Percentiles rank a stretch among this genome's conserved stretches.
Conservation (phyloP, 768 basidiomycete species). For the Phanerochaete sordida region DNA sequence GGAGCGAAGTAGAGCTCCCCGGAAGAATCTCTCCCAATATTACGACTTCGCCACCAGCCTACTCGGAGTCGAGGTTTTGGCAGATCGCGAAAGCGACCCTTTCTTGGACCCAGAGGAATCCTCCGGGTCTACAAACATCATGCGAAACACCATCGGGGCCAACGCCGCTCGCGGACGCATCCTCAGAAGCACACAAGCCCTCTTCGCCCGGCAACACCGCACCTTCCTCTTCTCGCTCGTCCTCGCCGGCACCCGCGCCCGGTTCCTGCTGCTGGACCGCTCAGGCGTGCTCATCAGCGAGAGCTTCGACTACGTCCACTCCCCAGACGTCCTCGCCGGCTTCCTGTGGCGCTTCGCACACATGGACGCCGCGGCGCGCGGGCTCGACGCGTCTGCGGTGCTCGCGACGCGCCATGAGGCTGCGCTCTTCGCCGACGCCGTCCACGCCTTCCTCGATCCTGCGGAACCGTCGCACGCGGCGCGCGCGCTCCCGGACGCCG, state of each 20-base stretch:
- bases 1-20: too few species aligned
- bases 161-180: too few species aligned
- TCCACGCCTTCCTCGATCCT: background rate
- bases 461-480: background rate
- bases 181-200: background rate
- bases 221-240: background rate
- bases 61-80: too few species aligned
- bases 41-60: too few species aligned
- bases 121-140: too few species aligned
- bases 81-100: too few species aligned
- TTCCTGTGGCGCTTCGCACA: conserved; percentile 1
- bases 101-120: too few species aligned
- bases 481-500: background rate
- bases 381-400: background rate
- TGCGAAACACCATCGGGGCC: too few species aligned
- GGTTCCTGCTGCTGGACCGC: background rate
- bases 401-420: background rate
- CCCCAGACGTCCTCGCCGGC: background rate
- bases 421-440: background rate
- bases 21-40: too few species aligned
- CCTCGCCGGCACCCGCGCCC: background rate
- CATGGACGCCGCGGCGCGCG: background rate
- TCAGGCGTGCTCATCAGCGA: background rate
- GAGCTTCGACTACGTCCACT: background rate
- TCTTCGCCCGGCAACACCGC: background rate